Evolutionary conservation across 2,329 filamentous ascomycete genomes (phyloP).

Genomic region (Neospermospora avenae): DNA sequence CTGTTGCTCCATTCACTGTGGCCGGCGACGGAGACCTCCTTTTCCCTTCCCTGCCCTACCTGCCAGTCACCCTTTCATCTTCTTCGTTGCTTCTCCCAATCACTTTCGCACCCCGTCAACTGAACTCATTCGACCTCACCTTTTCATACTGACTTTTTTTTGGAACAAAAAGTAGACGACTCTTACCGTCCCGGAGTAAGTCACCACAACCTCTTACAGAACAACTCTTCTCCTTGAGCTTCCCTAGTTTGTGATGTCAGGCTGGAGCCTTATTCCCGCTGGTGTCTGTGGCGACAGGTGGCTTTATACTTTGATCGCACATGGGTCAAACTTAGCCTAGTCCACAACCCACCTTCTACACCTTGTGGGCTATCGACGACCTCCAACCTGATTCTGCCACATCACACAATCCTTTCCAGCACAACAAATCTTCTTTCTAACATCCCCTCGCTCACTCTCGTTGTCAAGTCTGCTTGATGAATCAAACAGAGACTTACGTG

Average conservation of each 20-base stretch:
- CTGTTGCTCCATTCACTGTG: constrained; percentile 11
- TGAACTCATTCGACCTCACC: not conserved
- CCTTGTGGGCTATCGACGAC: constrained; percentile 11
- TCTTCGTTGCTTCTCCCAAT: not conserved
- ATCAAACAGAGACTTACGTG: constrained; percentile 35
- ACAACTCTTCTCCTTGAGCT: not conserved
- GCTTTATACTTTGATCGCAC: constrained; percentile 11
- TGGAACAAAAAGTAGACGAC: constrained; percentile 17
- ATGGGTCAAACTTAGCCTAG: constrained; percentile 14
- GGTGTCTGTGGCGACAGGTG: constrained; percentile 11
- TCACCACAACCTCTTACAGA: constrained; percentile 2
- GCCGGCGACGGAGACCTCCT: constrained; percentile 8
- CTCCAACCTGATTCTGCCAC: not conserved
- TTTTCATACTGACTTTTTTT: constrained; percentile 17
- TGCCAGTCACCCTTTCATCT: not conserved
- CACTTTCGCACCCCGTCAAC: not conserved
- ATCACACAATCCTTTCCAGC: not conserved
- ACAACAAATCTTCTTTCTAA: not conserved
- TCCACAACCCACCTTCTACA: constrained; percentile 14
- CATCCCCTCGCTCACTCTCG: constrained; percentile 2
- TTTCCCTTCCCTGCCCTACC: constrained; percentile 4
- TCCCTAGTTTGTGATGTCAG: constrained; percentile 9
- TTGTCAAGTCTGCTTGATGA: constrained; percentile 24
- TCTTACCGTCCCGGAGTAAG: constrained; percentile 26
- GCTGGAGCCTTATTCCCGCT: constrained; percentile 16